Base-by-base conservation (phyloP, 768 basidiomycete species). In the Leucosporidium yakuticum region DNA sequence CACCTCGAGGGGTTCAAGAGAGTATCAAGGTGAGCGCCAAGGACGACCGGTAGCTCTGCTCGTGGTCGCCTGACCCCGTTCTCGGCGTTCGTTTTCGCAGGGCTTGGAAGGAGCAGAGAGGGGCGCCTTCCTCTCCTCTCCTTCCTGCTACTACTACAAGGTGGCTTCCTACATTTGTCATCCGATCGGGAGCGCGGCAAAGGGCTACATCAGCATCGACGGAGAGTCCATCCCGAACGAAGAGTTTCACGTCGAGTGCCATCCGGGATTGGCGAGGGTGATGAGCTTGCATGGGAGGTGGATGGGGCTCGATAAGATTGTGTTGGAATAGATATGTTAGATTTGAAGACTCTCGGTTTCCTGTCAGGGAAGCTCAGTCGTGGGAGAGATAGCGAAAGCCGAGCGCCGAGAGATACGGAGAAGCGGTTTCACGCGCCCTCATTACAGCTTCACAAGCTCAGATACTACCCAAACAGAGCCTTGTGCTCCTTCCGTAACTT, bases 221-320 rank as follows among this genome's bases (percentile, higher is more conserved):
- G 91, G 91, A 11, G 91, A 94, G 78, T 73, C 79, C 7, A 87
- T 84, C 74, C 88, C 88, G 14, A 88, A 88, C 71, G 82, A 85
- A 75, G 85, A 86, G 74, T 91, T 85, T 75, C 83, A 88, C 71
- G 85, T 92, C 7, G 89, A 91, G 77, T 86, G 88, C 17, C 85
- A 89, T n/a, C 8, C 58, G 21, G 59, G 69, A 15, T 15, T 70
- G 11, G 74, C 55, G 57, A 55, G 69, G 27, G 62, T 70, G 8
- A 50, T 73, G 59, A 36, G 44, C 2, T 17, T 71, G 17, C 34
- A 48, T 17, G 67, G 56, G 25, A 58, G 17, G 60, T 59, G 60
- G 36, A 32, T 27, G 29, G 68, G 68, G 49, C n/a, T n/a, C n/a
- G n/a, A n/a, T n/a, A n/a, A n/a, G n/a, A n/a, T n/a, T n/a, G n/a